Percentiles rank a stretch among this genome's conserved stretches.
These are phyloP conservation scores for Tetrahymena elliotti DNA, from an alignment of 73 alveolate species.

Conservation along the genomic window DNA sequence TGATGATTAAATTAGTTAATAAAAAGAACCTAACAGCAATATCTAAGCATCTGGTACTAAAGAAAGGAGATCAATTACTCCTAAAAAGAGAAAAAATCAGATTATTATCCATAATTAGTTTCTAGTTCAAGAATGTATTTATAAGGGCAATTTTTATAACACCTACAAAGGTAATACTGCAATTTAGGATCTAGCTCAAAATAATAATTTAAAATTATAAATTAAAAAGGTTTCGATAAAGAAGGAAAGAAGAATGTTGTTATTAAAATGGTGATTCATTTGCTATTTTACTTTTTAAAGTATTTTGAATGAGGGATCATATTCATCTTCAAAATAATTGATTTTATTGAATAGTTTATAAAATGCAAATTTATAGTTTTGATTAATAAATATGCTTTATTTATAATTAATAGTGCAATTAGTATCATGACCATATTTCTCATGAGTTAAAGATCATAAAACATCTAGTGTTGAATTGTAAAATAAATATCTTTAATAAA, in stretches of 20 bases:
- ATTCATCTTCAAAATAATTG: not conserved
- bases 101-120: not conserved
- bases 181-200: not conserved
- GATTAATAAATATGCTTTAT: not conserved
- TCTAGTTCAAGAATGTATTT: not conserved
- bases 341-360: not conserved
- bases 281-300: not conserved
- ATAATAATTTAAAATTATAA: not conserved
- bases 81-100: not conserved
- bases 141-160: not conserved
- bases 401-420: not conserved
- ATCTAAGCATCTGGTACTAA: not conserved
- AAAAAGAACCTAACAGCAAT: not conserved
- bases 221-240: not conserved
- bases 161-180: not conserved
- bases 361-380: not conserved
- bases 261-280: not conserved
- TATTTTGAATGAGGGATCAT: not conserved
- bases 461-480: not conserved
- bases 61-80: not conserved
- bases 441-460: not conserved
- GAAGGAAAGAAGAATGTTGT: not conserved
- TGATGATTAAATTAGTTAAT: not conserved
- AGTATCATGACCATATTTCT: not conserved
- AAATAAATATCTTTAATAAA: not conserved